Evolutionary conservation across 352 stramenopile genomes (phyloP).

Genomic region (Thalassiosira sp.): DNA sequence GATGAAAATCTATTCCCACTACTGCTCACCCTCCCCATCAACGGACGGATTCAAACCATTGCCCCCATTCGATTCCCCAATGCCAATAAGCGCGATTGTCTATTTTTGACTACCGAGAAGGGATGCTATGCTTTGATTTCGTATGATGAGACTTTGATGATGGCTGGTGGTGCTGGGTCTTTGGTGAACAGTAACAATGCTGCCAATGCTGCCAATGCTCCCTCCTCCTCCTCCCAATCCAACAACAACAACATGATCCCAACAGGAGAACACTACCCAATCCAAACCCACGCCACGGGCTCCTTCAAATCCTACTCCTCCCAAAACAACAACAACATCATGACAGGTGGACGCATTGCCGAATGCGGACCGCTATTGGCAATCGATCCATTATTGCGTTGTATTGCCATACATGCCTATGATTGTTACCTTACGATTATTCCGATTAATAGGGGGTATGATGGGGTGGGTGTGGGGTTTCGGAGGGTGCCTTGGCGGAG

Average conservation of each 20-base stretch:
- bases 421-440: slow-evolving; percentile 73
- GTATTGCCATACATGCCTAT: slow-evolving; percentile 75
- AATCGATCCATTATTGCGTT: slow-evolving; percentile 61
- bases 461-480: background rate
- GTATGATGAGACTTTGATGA: slow-evolving; percentile 46
- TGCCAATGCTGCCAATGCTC: too few relatives aligned
- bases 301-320: too few relatives aligned
- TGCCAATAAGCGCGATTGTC: slow-evolving; percentile 30
- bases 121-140: slow-evolving; percentile 73
- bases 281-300: slow-evolving; percentile 64
- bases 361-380: slow-evolving; percentile 64
- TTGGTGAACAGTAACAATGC: background rate
- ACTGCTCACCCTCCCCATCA: slow-evolving; percentile 61
- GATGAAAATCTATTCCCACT: slow-evolving; percentile 41
- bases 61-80: slow-evolving; percentile 43
- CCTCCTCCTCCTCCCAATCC: too few relatives aligned
- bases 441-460: slow-evolving; percentile 53
- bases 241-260: too few relatives aligned
- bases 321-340: slow-evolving; percentile 3
- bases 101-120: slow-evolving; percentile 76
- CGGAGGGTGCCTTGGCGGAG: slow-evolving; percentile 19
- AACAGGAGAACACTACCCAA: slow-evolving; percentile 45
- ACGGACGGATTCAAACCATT: slow-evolving; percentile 64
- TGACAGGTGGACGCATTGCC: slow-evolving; percentile 29
- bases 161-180: background rate